Evolutionary conservation across 1,284 basidiomycete species (phyloP), one percentile per base, ranked within the genome.

Genomic region (Termitomyces sp.): DNA sequence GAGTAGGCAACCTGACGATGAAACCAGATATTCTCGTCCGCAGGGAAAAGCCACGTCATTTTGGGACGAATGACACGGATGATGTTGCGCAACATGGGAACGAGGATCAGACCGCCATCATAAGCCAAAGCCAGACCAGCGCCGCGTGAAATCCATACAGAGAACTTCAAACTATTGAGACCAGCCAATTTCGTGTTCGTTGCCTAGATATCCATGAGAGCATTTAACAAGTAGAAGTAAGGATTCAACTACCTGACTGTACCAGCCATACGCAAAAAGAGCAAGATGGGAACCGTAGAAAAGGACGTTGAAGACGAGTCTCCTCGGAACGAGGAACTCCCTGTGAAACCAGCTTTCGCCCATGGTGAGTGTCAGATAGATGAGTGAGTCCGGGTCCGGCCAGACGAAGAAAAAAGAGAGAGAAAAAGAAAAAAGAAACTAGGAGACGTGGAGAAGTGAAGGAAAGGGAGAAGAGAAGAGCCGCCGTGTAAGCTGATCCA

Each of bases 11-110:
- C 89, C 64, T 94, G 91, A 56, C 90, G 77, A 68, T 95, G 92
- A 75, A 93, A 91, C 91, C 90, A 92, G 63, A 93, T 86, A 62
- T 91, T 91, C 73, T 93, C 91, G 68, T 94, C 91, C 54, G 88
- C 86, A 21, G 91, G 91, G 74, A 93, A 84, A 46, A 89, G 72
- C 81, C 86, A 87, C 8, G 81, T 71, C 45, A 93, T 64, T 60
- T 77, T 84, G 30, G 91, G 92, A 34, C 92, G 84, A 58, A 93
- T 69, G 58, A 90, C 70, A 54, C 86, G 85, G 65, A 94, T 83
- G 62, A 91, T 69, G 65, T 93, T 93, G 62, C 91, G 86, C 55
- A 93, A 67, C 83, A 93, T 87, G 35, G 92, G 92, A 41, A 95
- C 64, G 50, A 93, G 79, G 59, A 94, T 90, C 58, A 93, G 72